phyloP scores from a whole-genome alignment of 176 grass and related monocot genomes.

The Puccinellia tenuiflora region DNA sequence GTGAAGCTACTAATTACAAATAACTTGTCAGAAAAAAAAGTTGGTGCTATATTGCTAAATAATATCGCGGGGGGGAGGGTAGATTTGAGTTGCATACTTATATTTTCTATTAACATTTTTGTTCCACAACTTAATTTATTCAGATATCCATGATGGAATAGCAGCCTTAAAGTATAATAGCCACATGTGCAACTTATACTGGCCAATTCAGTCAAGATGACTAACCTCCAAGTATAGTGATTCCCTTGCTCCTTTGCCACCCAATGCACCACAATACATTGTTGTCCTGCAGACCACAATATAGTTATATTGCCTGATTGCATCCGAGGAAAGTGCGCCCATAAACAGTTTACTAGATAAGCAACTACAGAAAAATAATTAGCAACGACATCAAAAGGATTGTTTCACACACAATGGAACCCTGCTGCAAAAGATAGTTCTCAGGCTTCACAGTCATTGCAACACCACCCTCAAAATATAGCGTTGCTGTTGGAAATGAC shows the following conservation, averaged over 20 bases:
- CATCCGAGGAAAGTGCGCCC: neutral
- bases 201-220: neutral
- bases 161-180: neutral
- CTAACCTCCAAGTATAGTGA: constrained; percentile 94
- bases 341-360: constrained; percentile 15
- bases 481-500: constrained; percentile 74
- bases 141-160: neutral
- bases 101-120: neutral
- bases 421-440: constrained; percentile 90
- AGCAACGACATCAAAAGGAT: constrained; percentile 14
- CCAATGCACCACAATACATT: constrained; percentile 86
- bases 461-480: constrained; percentile 81
- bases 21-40: no score
- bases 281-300: constrained; percentile 59
- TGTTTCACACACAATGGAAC: constrained; percentile 49
- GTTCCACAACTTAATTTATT: neutral
- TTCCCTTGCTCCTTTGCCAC: constrained; percentile 90
- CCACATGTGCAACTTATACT: neutral
- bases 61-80: no score
- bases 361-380: neutral
- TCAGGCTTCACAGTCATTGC: constrained; percentile 83
- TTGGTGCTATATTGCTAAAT: no score
- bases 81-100: neutral
- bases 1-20: neutral
- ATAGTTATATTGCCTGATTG: constrained; percentile 9